phyloP scores from a whole-genome alignment of 768 basidiomycete genomes.

The Pleurotus tuber-regium region DNA sequence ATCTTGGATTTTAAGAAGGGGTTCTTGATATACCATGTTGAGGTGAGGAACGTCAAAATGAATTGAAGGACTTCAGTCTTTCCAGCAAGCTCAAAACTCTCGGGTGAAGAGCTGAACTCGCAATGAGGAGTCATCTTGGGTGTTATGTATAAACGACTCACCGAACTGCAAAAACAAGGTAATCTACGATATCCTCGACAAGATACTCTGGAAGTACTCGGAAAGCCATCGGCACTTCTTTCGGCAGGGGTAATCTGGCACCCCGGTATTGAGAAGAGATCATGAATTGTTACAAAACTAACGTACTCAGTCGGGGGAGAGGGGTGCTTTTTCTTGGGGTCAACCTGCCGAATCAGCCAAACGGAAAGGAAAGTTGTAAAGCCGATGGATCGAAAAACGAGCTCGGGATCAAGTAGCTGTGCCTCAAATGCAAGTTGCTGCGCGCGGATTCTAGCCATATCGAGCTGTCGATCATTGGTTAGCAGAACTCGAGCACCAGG shows the following conservation, averaged over 20 bases:
- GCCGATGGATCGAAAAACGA: constrained; percentile 72
- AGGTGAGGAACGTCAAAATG: constrained; percentile 85
- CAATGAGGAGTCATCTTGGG: neutral
- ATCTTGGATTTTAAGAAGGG: constrained; percentile 97
- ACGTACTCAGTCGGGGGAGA: constrained; percentile 63
- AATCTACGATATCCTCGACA: constrained; percentile 91
- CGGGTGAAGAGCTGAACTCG: constrained; percentile 55
- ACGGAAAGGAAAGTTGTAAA: constrained; percentile 91
- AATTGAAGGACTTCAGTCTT: constrained; percentile 87
- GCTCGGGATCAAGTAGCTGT: constrained; percentile 84
- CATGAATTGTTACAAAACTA: no score
- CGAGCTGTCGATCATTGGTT: constrained; percentile 40
- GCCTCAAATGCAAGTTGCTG: constrained; percentile 80
- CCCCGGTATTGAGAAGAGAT: no score
- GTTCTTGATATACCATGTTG: constrained; percentile 98
- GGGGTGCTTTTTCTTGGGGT: constrained; percentile 79
- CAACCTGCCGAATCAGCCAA: constrained; percentile 90
- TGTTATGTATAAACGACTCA: constrained; percentile 30
- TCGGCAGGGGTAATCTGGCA: constrained; percentile 78
- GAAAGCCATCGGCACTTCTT: constrained; percentile 83
- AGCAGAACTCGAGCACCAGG: no score
- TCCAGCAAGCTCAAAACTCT: constrained; percentile 80
- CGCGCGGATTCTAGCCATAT: constrained; percentile 68
- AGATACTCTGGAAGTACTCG: constrained; percentile 91
- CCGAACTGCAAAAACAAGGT: constrained; percentile 81